Base-by-base conservation (phyloP, 1,139 yeast genomes). In the Taphrina communis region DNA sequence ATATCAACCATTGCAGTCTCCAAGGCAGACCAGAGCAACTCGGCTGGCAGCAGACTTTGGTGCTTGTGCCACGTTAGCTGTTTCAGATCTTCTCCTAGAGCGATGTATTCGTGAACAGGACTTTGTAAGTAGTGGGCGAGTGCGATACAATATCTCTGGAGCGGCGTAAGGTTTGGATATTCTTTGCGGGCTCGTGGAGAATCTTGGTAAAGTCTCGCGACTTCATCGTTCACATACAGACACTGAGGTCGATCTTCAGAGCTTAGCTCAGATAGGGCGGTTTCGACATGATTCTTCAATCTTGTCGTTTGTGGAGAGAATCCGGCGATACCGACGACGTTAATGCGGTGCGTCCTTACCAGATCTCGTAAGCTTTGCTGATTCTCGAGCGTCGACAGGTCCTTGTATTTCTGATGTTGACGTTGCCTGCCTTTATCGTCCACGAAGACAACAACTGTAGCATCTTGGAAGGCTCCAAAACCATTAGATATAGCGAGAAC, bases 41-140 rank as follows among this genome's bases (percentile, higher is more conserved):
- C 96, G 53, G 81, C 83, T 5, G 94, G 83, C 62, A 94, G 80
- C 70, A 91, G 80, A 55, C 84, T 82, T 79, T 94, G 99, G 75
- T 88, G 85, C 69, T 88, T 88, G 77, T 89, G 90, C 74, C 93
- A 86, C 11, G 86, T 83, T 72, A 94, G 81, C 1, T 96, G 86
- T 36, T 66, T 55, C 38, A 66, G 44, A 73, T 91, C 93, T 35
- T 86, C 87, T 14, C 90, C 89, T 70, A 94, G 81, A 9, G 94
- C 85, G 68, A 94, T 86, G 76, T 93, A 94, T 77, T 95, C 99
- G 74, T 90, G 80, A 69, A 94, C 78, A 7, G 99, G 99, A 69
- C 90, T 88, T 79, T 95, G 99, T 69, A 90, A 84, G 77, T 90
- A 94, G 73, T 97, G 86, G 6, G 96, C 98, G 72, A 94, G 82